These are phyloP conservation scores for Cystobasidiaceae sp. DNA, from an alignment of 1,284 basidiomycete genomes.

Conservation along the genomic window DNA sequence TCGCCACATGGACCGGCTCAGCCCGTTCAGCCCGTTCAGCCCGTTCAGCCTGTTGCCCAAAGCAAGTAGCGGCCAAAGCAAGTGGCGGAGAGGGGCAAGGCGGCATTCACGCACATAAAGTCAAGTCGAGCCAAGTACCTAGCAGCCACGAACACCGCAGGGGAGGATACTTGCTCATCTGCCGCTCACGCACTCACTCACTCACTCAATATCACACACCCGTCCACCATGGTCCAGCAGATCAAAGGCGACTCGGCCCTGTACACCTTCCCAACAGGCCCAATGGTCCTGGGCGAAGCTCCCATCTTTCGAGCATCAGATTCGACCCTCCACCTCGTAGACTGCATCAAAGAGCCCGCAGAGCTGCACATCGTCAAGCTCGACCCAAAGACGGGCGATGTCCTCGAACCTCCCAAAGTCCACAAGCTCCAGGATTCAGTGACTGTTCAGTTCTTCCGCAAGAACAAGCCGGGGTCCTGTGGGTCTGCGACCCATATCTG, in stretches of 20 bases:
- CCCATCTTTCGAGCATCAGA: constrained; percentile 16
- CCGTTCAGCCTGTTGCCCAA: too few relatives aligned
- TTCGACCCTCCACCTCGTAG: constrained; percentile 17
- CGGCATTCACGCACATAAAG: too few relatives aligned
- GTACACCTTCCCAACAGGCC: constrained; percentile 11
- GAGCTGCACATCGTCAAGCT: constrained; percentile 15
- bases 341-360: constrained; percentile 16
- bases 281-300: constrained; percentile 25
- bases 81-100: too few relatives aligned
- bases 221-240: neutral
- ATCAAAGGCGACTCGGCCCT: neutral
- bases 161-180: too few relatives aligned
- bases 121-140: too few relatives aligned
- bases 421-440: constrained; percentile 16
- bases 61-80: too few relatives aligned
- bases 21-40: too few relatives aligned
- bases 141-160: too few relatives aligned
- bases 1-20: too few relatives aligned
- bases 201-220: too few relatives aligned
- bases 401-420: neutral
- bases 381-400: constrained; percentile 15
- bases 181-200: too few relatives aligned
- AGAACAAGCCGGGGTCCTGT: constrained; percentile 23
- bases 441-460: constrained; percentile 24
- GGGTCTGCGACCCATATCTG: neutral